Evolutionary conservation across 495 filamentous ascomycete genomes (phyloP), one percentile per base, ranked within the genome.

Genomic region (Letharia columbiana): DNA sequence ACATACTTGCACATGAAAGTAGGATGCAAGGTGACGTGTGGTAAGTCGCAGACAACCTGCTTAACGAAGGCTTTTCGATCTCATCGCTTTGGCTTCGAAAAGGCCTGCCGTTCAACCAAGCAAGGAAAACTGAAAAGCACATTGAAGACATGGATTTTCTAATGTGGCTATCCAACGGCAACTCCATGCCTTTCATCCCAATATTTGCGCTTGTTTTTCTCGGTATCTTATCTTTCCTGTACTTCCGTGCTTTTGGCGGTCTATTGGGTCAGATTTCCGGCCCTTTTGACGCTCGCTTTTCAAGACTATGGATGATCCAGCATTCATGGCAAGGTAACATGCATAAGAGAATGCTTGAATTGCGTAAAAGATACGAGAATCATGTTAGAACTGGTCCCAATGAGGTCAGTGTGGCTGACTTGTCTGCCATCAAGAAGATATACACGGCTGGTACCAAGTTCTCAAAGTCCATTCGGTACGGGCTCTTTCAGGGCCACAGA

Each of bases 351-450:
- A 77, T 90, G 12, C 75, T 81, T 62, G 73, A 71, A 11, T 79
- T 82, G n/a, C 87, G 89, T 69, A 71, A 74, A 40, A 77, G 74
- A 49, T 77, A 79, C 37, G 86, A 86, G 3, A 77, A 81, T 1
- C 74, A 90, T n/a, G 74, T 90, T n/a, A 80, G 84, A 6, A 70
- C 89, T 13, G 84, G 77, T 5, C 87, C 87, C 1, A 79, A 78
- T 59, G 86, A 89, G 71, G 67, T 90, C 66, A 86, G 83, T 72
- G 79, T 89, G 4, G 57, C 72, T 50, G 73, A 75, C 63, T 52
- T 68, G 6, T 41, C 59, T n/a, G 75, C 72, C 1, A 73, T 77
- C 52, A 73, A 73, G 60, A 66, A 60, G 23, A 76, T 75, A 18
- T 75, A 76, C 62, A 72, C 71, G 57, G 66, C 73, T 20, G 74